Evolutionary conservation across 768 basidiomycete genomes (phyloP).

Genomic region (Suillus fuscotomentosus): DNA sequence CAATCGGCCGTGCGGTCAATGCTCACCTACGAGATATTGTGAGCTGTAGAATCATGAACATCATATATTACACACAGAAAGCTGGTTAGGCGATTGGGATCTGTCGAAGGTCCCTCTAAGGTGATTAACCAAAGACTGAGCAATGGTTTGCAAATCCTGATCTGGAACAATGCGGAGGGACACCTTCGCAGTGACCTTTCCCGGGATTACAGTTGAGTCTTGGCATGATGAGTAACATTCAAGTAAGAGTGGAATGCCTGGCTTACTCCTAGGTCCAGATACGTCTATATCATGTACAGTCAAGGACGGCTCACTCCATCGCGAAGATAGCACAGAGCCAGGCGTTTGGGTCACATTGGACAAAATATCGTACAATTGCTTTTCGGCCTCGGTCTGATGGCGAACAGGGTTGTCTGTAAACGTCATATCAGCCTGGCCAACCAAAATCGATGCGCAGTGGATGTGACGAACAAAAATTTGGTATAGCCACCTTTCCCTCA

Average conservation of each 20-base stretch:
- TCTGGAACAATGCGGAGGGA: slow-evolving; percentile 95
- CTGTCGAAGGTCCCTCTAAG: slow-evolving; percentile 56
- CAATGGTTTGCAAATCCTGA: slow-evolving; percentile 74
- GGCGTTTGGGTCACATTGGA: slow-evolving; percentile 67
- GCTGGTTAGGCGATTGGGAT: slow-evolving; percentile 65
- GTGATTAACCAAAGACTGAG: slow-evolving; percentile 56
- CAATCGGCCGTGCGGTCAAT: slow-evolving; percentile 88
- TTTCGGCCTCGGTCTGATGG: slow-evolving; percentile 64
- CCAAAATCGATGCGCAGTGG: background rate
- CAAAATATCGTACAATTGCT: slow-evolving; percentile 63
- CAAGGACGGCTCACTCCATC: slow-evolving; percentile 90
- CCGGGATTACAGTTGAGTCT: slow-evolving; percentile 91
- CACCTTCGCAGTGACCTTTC: slow-evolving; percentile 77
- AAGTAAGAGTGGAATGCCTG: background rate
- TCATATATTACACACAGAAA: slow-evolving; percentile 49
- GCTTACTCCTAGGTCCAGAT: slow-evolving; percentile 76
- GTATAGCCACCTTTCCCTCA: slow-evolving; percentile 61
- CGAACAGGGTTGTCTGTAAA: slow-evolving; percentile 73
- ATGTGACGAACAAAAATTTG: slow-evolving; percentile 71
- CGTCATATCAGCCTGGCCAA: background rate
- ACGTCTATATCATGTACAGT: slow-evolving; percentile 85
- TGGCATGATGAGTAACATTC: background rate
- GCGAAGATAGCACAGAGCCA: slow-evolving; percentile 64
- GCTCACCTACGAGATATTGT: slow-evolving; percentile 48
- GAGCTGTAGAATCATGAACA: background rate